Evolutionary conservation across 2,329 filamentous ascomycete species (phyloP).

Genomic region (Sporothrix phasma): DNA sequence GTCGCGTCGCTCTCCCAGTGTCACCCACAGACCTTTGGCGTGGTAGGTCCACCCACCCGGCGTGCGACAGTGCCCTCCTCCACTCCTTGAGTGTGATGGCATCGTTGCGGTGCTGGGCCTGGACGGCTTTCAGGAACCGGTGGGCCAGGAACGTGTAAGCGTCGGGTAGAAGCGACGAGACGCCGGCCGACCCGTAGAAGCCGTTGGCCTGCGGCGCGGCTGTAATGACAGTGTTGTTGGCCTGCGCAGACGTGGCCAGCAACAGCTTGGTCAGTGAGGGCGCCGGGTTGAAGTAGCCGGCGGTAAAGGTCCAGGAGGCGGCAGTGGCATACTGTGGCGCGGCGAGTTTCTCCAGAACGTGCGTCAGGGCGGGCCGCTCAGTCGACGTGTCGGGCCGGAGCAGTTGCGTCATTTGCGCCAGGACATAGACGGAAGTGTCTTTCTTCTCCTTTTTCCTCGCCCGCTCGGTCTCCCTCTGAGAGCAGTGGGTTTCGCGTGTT

Average conservation of each 20-base stretch:
- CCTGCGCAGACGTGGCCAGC: slow-evolving; percentile 52
- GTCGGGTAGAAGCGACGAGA: slow-evolving; percentile 81
- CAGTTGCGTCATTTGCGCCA: slow-evolving; percentile 81
- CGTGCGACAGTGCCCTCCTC: slow-evolving; percentile 70
- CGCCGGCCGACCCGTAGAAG: slow-evolving; percentile 79
- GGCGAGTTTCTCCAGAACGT: slow-evolving; percentile 60
- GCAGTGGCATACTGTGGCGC: slow-evolving; percentile 53
- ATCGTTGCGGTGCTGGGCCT: slow-evolving; percentile 36
- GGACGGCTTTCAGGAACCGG: slow-evolving; percentile 59
- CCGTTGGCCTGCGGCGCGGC: slow-evolving; percentile 91
- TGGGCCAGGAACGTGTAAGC: slow-evolving; percentile 85
- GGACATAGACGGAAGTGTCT: slow-evolving; percentile 71
- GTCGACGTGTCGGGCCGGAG: slow-evolving; percentile 73
- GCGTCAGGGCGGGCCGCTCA: slow-evolving; percentile 72
- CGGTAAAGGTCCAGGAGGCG: slow-evolving; percentile 89
- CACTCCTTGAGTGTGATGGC: slow-evolving; percentile 76
- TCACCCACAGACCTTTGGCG: slow-evolving; percentile 91
- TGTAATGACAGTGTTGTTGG: slow-evolving; percentile 80
- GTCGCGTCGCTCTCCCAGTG: slow-evolving; percentile 41
- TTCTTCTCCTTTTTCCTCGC: neutral
- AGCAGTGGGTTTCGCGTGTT: slow-evolving; percentile 25
- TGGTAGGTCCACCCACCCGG: slow-evolving; percentile 94
- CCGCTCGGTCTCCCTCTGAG: neutral
- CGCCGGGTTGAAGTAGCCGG: slow-evolving; percentile 96
- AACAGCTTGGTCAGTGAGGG: slow-evolving; percentile 72